Evolutionary conservation across 106 monocot species (phyloP).

Genomic region (Agapanthus africanus): DNA sequence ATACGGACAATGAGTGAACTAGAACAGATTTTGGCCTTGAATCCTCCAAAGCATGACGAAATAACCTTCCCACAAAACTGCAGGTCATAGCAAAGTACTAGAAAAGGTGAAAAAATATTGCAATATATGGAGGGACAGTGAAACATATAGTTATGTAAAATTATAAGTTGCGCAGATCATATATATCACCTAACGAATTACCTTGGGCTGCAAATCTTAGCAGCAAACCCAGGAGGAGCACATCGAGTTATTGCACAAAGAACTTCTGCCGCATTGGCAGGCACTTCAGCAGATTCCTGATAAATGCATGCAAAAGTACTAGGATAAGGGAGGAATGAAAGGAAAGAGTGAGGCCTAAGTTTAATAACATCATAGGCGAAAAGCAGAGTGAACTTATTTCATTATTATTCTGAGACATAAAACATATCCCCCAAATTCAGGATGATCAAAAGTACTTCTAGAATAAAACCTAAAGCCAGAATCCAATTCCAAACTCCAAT

Average conservation of each 20-base stretch:
- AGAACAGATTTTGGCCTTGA: conserved; percentile 71
- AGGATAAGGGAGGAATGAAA: not conserved
- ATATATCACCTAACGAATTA: not conserved
- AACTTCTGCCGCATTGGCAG: conserved; percentile 71
- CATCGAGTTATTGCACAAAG: conserved; percentile 63
- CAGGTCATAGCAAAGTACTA: not conserved
- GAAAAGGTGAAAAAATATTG: not conserved
- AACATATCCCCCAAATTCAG: not conserved
- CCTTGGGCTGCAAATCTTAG: conserved; percentile 69
- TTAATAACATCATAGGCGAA: not conserved
- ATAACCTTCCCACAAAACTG: conserved; percentile 75
- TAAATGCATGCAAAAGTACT: conserved; percentile 8
- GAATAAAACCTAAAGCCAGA: not conserved
- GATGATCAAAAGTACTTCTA: not conserved
- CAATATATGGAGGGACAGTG: not conserved
- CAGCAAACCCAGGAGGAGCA: conserved; percentile 59
- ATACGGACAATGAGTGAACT: conserved; percentile 64
- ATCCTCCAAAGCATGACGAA: conserved; percentile 55
- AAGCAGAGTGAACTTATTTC: not conserved
- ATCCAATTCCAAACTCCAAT: not conserved
- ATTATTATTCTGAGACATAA: not conserved
- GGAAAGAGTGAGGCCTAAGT: not conserved
- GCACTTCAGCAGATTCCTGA: conserved; percentile 69
- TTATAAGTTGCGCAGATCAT: not conserved
- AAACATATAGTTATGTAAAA: not conserved